phyloP scores from a whole-genome alignment of 495 filamentous ascomycete species.

The Penicillium pulvis region DNA sequence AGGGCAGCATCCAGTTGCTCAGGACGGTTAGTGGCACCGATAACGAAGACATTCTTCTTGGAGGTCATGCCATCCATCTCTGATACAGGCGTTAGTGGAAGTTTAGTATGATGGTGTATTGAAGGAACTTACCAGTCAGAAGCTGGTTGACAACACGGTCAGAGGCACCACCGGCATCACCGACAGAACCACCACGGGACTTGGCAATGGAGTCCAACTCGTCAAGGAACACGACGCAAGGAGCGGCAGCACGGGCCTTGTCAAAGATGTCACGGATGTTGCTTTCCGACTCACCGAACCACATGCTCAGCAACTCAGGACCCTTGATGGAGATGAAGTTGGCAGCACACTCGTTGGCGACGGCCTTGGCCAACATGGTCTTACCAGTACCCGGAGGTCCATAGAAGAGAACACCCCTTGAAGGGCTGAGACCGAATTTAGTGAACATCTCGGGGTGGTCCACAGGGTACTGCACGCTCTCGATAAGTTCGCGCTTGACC shows the following conservation, averaged over 20 bases:
- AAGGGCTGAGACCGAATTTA: slow-evolving; percentile 98
- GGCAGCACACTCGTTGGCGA: slow-evolving; percentile 97
- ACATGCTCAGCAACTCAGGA: slow-evolving; percentile 97
- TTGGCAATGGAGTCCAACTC: slow-evolving; percentile 99
- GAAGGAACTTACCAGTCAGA: slow-evolving; percentile 74
- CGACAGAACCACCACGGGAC: slow-evolving; percentile 95
- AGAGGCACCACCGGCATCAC: slow-evolving; percentile 96
- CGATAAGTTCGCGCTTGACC: slow-evolving; percentile 99
- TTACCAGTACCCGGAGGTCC: slow-evolving; percentile 99
- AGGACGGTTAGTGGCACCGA: slow-evolving; percentile 97
- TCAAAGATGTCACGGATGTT: slow-evolving; percentile 99
- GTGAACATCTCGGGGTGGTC: slow-evolving; percentile 99
- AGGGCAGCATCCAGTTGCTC: slow-evolving; percentile 98
- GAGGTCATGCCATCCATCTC: slow-evolving; percentile 99
- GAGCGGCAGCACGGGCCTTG: slow-evolving; percentile 97
- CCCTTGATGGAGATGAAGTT: slow-evolving; percentile 99
- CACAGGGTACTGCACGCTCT: slow-evolving; percentile 98
- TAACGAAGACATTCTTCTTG: slow-evolving; percentile 99
- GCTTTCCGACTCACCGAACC: slow-evolving; percentile 99
- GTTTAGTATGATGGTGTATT: background rate
- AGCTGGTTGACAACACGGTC: slow-evolving; percentile 99
- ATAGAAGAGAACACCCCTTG: slow-evolving; percentile 97
- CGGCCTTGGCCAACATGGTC: slow-evolving; percentile 97
- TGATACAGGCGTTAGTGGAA: slow-evolving; percentile 52
- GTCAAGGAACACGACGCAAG: slow-evolving; percentile 98